Conservation (phyloP, 306 rosid genomes). For the Malus domestica region DNA sequence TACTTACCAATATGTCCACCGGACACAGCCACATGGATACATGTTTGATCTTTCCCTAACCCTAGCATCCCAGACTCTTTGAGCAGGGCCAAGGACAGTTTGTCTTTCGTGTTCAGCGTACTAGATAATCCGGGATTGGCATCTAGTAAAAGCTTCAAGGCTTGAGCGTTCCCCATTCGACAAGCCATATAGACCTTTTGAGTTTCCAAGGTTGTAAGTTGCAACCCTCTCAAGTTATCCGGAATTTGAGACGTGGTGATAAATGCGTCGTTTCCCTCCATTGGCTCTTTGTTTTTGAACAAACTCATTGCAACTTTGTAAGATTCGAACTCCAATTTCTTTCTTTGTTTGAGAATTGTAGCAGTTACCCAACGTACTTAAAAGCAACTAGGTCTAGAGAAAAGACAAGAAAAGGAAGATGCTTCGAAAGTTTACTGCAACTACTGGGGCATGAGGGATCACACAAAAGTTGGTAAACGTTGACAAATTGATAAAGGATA, state of each 20-base stretch:
- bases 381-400: not conserved
- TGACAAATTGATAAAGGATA: not conserved
- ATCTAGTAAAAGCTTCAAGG: slow-evolving; percentile 30
- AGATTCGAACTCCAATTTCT: not conserved
- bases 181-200: slow-evolving; percentile 47
- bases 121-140: slow-evolving; percentile 24
- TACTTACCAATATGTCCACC: slow-evolving; percentile 50
- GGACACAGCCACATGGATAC: slow-evolving; percentile 55
- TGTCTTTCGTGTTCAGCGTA: slow-evolving; percentile 24
- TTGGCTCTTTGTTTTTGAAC: not conserved
- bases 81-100: slow-evolving; percentile 31
- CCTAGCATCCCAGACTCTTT: slow-evolving; percentile 21
- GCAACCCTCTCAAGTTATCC: too few relatives aligned
- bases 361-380: not conserved
- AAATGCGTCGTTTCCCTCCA: not conserved
- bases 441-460: not conserved
- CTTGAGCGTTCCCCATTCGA: slow-evolving; percentile 19
- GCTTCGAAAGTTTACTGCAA: not conserved
- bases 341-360: not conserved
- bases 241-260: too few relatives aligned
- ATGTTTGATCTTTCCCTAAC: slow-evolving; percentile 34
- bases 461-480: not conserved
- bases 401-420: not conserved
- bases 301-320: not conserved
- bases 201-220: too few relatives aligned